Conservation (phyloP, 495 filamentous ascomycete genomes). For the Parathielavia appendiculata region DNA sequence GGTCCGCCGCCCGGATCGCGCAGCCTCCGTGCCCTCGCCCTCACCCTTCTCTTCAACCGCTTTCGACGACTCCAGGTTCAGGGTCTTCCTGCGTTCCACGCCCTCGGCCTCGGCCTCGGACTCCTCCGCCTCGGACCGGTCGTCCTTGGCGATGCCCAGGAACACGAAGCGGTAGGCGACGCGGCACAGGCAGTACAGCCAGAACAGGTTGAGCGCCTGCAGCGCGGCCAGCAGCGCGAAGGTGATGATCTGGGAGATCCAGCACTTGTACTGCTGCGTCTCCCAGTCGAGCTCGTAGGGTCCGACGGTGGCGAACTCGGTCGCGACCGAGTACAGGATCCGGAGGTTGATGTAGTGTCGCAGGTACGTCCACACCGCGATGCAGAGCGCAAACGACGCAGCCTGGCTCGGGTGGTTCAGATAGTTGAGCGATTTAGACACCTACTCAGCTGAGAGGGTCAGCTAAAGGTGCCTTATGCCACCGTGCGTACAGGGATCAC, state of each 20-base stretch:
- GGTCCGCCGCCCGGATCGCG: too few species aligned
- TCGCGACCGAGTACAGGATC: constrained; percentile 80
- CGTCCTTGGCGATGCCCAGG: constrained; percentile 45
- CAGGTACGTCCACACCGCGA: constrained; percentile 92
- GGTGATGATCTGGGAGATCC: constrained; percentile 68
- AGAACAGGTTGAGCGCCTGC: constrained; percentile 81
- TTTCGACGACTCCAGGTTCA: too few species aligned
- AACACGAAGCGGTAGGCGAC: constrained; percentile 58
- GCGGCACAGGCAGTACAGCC: constrained; percentile 75
- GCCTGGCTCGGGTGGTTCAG: constrained; percentile 67
- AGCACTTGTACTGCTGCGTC: constrained; percentile 76
- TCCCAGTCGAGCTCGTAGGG: constrained; percentile 86
- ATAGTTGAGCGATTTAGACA: constrained; percentile 93
- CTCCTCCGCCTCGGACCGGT: constrained; percentile 50
- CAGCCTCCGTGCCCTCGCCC: too few species aligned
- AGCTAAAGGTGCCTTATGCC: too few species aligned
- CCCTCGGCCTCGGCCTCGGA: too few species aligned
- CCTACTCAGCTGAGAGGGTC: constrained; percentile 43
- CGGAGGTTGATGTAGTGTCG: constrained; percentile 87
- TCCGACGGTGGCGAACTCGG: constrained; percentile 82
- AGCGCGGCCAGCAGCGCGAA: constrained; percentile 63
- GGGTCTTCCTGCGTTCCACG: too few species aligned
- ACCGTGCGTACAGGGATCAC: too few species aligned
- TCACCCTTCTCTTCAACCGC: too few species aligned
- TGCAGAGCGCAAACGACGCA: constrained; percentile 74